Percentiles rank a stretch among this genome's conserved stretches.
These are phyloP conservation scores for Lasiodiplodia hormozganensis DNA, from an alignment of 2,329 filamentous ascomycete species.

Conservation along the genomic window DNA sequence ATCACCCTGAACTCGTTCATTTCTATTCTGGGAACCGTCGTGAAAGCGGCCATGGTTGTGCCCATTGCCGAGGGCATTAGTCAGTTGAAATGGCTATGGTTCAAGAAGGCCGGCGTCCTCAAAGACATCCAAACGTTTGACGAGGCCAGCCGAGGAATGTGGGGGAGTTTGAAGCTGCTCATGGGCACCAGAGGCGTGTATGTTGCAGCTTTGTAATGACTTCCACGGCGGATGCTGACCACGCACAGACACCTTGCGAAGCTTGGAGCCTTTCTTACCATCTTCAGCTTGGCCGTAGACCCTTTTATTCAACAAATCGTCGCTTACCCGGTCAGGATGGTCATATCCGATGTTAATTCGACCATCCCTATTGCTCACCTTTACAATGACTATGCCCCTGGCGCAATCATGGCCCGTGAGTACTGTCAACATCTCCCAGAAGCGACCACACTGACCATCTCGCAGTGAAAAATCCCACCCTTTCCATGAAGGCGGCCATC, in stretches of 20 bases:
- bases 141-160: slow-evolving; percentile 26
- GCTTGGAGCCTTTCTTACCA: slow-evolving; percentile 29
- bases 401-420: slow-evolving; percentile 6
- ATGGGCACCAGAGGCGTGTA: slow-evolving; percentile 21
- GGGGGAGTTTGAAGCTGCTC: slow-evolving; percentile 14
- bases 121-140: slow-evolving; percentile 28
- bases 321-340: slow-evolving; percentile 8
- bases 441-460: neutral
- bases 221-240: neutral
- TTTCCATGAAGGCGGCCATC: slow-evolving; percentile 22
- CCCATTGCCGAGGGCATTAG: slow-evolving; percentile 42
- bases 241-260: slow-evolving; percentile 18
- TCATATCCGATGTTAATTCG: neutral
- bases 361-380: neutral
- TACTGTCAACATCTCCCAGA: neutral
- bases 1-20: slow-evolving; percentile 44
- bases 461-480: slow-evolving; percentile 8
- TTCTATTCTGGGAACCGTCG: slow-evolving; percentile 42
- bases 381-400: slow-evolving; percentile 7
- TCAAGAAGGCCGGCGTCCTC: slow-evolving; percentile 30
- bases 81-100: slow-evolving; percentile 49
- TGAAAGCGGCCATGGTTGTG: slow-evolving; percentile 42
- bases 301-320: slow-evolving; percentile 32
- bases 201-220: neutral
- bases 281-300: slow-evolving; percentile 29